phyloP scores from a whole-genome alignment of 163 green algal genomes.

The Smithsoniella earleae region DNA sequence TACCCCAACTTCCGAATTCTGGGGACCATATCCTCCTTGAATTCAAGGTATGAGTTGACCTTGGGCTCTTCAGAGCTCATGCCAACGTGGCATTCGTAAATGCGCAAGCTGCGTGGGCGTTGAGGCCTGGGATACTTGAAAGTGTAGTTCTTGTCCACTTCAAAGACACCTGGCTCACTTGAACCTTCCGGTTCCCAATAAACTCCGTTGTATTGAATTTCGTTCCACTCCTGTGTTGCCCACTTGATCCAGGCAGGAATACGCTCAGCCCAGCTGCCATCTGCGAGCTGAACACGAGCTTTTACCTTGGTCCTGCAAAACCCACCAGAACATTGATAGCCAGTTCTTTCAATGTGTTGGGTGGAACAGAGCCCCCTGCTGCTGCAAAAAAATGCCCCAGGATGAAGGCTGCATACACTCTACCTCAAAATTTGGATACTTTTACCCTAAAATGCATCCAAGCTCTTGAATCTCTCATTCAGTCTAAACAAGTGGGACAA shows the following conservation, averaged over 20 bases:
- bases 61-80: conserved; percentile 80
- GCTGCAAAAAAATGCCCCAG: no score
- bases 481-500: no score
- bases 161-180: conserved; percentile 35
- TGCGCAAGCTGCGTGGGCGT: conserved; percentile 70
- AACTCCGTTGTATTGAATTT: conserved; percentile 96
- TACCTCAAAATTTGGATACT: no score
- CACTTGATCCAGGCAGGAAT: conserved; percentile 98
- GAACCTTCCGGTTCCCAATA: conserved; percentile 65
- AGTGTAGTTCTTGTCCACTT: conserved; percentile 67
- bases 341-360: no score
- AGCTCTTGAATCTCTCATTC: no score
- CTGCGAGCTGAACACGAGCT: conserved; percentile 65
- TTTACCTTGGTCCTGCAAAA: conserved; percentile 78
- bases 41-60: conserved; percentile 92
- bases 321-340: no score
- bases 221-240: conserved; percentile 84
- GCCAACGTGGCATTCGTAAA: conserved; percentile 97
- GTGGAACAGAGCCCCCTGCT: no score
- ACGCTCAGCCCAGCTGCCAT: conserved; percentile 80
- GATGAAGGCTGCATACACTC: no score
- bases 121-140: conserved; percentile 89
- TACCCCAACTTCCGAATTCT: conserved; percentile 89
- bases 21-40: conserved; percentile 82
- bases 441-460: no score